These are phyloP conservation scores for Nannizziopsis arthrosporioides DNA, from an alignment of 2,329 filamentous ascomycete genomes.

Conservation along the genomic window DNA sequence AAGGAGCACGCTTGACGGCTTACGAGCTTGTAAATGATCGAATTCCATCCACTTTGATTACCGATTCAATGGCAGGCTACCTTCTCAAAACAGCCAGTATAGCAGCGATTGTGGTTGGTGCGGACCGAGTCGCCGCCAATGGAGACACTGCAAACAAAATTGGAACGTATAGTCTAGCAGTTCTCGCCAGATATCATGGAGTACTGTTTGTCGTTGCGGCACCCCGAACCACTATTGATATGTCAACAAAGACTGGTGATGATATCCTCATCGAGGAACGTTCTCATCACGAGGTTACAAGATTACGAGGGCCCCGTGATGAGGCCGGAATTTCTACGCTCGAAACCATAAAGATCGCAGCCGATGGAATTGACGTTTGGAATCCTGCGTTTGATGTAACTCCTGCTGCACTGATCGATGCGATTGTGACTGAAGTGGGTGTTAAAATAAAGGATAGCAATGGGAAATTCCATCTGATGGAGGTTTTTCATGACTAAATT, in stretches of 20 bases:
- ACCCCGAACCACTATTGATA: slow-evolving; percentile 85
- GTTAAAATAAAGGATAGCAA: slow-evolving; percentile 64
- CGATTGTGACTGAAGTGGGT: slow-evolving; percentile 84
- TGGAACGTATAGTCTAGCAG: slow-evolving; percentile 82
- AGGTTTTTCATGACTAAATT: too few species aligned
- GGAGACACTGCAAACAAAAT: slow-evolving; percentile 99
- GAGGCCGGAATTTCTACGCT: slow-evolving; percentile 36
- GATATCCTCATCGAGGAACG: slow-evolving; percentile 88
- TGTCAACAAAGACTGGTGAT: slow-evolving; percentile 62
- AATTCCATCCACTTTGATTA: slow-evolving; percentile 83
- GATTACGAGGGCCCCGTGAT: slow-evolving; percentile 63
- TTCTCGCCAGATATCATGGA: slow-evolving; percentile 77
- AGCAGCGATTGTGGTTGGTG: slow-evolving; percentile 80
- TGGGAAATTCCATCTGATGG: slow-evolving; percentile 52
- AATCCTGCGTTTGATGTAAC: slow-evolving; percentile 97
- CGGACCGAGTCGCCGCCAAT: slow-evolving; percentile 88
- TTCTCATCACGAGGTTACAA: slow-evolving; percentile 67
- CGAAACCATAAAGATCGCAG: slow-evolving; percentile 67
- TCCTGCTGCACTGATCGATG: slow-evolving; percentile 76
- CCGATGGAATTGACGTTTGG: slow-evolving; percentile 71
- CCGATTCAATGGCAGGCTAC: slow-evolving; percentile 91
- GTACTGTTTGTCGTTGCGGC: slow-evolving; percentile 93
- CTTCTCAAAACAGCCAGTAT: slow-evolving; percentile 55
- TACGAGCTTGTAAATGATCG: slow-evolving; percentile 92
- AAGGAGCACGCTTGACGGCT: slow-evolving; percentile 85